Evolutionary conservation across 202 grass and related monocot species (phyloP).

Genomic region (Saccharum hybrid): DNA sequence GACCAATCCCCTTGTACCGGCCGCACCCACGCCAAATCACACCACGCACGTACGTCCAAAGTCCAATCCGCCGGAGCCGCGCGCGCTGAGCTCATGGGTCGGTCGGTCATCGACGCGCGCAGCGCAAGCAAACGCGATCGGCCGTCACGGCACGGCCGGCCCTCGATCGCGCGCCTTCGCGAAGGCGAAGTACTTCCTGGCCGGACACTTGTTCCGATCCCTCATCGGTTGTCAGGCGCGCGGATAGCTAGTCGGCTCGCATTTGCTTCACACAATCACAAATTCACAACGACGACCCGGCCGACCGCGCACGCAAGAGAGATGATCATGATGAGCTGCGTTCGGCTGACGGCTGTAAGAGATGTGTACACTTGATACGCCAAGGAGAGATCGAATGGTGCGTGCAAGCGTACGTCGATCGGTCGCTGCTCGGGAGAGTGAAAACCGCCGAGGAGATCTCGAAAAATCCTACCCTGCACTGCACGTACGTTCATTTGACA

Average conservation of each 20-base stretch:
- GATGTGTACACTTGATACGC: no score
- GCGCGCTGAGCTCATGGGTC: slow-evolving; percentile 2
- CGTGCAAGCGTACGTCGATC: no score
- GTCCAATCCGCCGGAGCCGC: background rate
- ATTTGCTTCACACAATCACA: no score
- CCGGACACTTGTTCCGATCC: background rate
- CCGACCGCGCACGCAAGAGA: background rate
- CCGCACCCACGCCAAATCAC: background rate
- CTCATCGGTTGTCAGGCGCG: background rate
- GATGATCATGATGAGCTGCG: background rate
- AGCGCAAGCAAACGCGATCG: slow-evolving; percentile 33
- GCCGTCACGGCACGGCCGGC: background rate
- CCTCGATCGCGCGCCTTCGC: background rate
- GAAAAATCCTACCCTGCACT: no score
- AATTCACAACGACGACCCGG: background rate
- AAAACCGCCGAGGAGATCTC: no score
- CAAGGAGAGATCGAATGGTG: no score
- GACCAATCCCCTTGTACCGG: slow-evolving; percentile 2
- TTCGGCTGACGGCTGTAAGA: no score
- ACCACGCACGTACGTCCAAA: background rate
- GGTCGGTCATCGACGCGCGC: slow-evolving; percentile 19
- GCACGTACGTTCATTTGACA: no score
- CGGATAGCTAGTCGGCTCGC: background rate
- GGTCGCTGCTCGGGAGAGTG: no score
- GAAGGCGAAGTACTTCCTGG: background rate